Evolutionary conservation across 371 early-diverging fungal genomes (phyloP).

Genomic region (Dinochytrium kinnereticum): DNA sequence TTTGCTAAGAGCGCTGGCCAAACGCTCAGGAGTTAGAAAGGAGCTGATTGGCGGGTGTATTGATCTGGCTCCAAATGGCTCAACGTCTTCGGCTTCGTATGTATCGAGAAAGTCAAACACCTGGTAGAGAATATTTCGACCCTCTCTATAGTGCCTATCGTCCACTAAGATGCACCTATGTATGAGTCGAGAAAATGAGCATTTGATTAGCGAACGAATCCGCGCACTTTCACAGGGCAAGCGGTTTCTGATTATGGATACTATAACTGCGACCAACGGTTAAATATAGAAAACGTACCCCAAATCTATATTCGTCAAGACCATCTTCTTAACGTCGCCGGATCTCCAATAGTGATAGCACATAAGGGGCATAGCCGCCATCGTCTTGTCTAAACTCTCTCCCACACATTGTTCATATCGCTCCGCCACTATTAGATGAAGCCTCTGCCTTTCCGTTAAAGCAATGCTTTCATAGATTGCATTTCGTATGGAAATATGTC

Average conservation of each 20-base stretch:
- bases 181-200: no score
- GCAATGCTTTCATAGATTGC: slow-evolving; percentile 6
- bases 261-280: no score
- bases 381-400: not conserved
- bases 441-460: not conserved
- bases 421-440: slow-evolving; percentile 1
- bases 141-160: not conserved
- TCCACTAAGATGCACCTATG: not conserved
- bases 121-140: not conserved
- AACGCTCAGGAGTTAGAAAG: no score
- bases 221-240: no score
- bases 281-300: no score
- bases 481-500: not conserved
- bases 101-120: not conserved
- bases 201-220: no score
- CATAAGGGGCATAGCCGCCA: not conserved
- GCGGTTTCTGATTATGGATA: no score
- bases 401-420: not conserved
- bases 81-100: not conserved
- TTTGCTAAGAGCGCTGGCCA: no score
- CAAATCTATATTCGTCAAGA: not conserved
- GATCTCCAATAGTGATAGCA: slow-evolving; percentile 7
- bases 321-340: not conserved
- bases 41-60: not conserved
- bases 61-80: not conserved